These are phyloP conservation scores for Thelephora terrestris DNA, from an alignment of 1,284 basidiomycete genomes.

Conservation along the genomic window DNA sequence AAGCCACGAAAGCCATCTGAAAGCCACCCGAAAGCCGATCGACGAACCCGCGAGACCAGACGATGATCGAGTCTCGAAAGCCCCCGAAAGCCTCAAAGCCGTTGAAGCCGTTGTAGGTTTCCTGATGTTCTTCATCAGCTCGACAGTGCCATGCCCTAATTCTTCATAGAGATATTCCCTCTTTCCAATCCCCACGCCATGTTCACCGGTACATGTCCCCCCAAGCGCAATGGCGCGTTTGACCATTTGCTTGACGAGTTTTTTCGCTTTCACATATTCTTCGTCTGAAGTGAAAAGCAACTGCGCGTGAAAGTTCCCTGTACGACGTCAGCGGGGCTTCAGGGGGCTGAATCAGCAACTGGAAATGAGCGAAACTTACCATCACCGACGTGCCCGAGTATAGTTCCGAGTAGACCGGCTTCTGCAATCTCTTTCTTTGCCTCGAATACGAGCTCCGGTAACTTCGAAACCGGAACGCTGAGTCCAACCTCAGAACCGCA, in stretches of 20 bases:
- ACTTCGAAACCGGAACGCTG: conserved; percentile 72
- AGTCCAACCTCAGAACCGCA: not conserved
- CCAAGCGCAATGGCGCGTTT: conserved; percentile 64
- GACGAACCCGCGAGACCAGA: too few relatives aligned
- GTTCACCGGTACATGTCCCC: conserved; percentile 82
- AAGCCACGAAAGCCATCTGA: too few relatives aligned
- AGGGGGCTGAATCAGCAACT: not conserved
- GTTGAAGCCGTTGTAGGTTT: too few relatives aligned
- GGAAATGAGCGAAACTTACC: conserved; percentile 44
- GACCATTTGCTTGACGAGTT: conserved; percentile 59
- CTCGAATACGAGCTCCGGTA: conserved; percentile 68
- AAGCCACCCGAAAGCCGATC: too few relatives aligned
- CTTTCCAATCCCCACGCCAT: conserved; percentile 86
- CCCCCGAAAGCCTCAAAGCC: too few relatives aligned
- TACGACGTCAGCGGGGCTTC: not conserved
- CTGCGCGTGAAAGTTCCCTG: conserved; percentile 47
- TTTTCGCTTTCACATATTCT: conserved; percentile 40
- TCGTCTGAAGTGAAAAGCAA: conserved; percentile 55
- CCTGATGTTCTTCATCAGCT: conserved; percentile 68
- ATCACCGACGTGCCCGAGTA: conserved; percentile 81
- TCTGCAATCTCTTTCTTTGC: conserved; percentile 64
- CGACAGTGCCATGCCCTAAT: conserved; percentile 73
- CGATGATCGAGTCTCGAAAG: too few relatives aligned
- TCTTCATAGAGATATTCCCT: conserved; percentile 66
- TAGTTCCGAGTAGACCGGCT: conserved; percentile 50